Evolutionary conservation across 2,329 filamentous ascomycete species (phyloP), one percentile per base, ranked within the genome.

Genomic region (Emergomyces africanus): DNA sequence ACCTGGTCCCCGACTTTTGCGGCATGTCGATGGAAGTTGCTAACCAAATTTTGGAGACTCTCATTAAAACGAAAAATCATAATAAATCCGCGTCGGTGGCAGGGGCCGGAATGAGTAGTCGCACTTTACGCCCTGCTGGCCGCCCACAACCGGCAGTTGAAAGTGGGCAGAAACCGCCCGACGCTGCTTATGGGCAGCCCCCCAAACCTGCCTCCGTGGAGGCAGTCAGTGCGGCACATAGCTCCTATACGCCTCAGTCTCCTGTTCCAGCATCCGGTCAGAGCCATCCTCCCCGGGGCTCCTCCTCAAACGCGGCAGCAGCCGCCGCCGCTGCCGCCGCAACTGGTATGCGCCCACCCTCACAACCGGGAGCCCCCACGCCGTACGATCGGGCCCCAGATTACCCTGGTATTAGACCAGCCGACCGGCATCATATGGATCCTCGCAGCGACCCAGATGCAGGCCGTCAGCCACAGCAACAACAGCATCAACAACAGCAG

Each of bases 11-110:
- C 23, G 94, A 99, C 72, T 99, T 99, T 76, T 99, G 94, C 72
- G 94, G 94, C 66, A 99, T 99, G 90, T 95, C 90, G 33, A 97
- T 97, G 94, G 88, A 94, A 60, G 88, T 89, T 42, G 94, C 94
- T 49, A 97, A 96, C 72, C 85, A 95, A 69, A 96, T 99, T 64
- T 74, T 97, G 58, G 87, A 90, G 64, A 89, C 91, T 55, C 88
- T 96, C 66, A 84, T 89, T 68, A 85, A 84, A 55, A 86, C 88
- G 61, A 95, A 91, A 75, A 83, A 85, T 69, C 82, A 84, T 79
- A 87, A 74, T 78, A 81, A 82, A 69, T 72, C 73, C 57, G 74
- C 78, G 3, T 77, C 77, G 61, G 73, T 78, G 28, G 57, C 59
- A 10, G 76, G 77, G 62, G 77, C 78, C 57, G 75, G 72, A 50